Conservation (phyloP, 2,329 filamentous ascomycete species). For the Neonectria coccinea region DNA sequence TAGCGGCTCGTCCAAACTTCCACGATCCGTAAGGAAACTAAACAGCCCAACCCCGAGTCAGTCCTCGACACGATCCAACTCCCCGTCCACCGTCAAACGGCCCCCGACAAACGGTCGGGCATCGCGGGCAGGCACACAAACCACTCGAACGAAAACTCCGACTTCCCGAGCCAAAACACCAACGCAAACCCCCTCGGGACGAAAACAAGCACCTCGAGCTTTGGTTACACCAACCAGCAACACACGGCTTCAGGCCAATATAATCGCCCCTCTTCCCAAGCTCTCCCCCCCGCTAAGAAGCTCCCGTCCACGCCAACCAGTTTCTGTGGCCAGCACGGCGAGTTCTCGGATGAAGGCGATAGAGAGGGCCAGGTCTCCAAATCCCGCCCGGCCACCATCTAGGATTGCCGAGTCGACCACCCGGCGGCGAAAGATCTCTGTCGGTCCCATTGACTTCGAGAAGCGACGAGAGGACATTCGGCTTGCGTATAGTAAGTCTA, state of each 20-base stretch:
- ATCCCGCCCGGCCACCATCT: slow-evolving; percentile 48
- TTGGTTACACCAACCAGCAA: slow-evolving; percentile 64
- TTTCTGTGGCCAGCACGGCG: slow-evolving; percentile 79
- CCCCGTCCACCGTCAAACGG: slow-evolving; percentile 62
- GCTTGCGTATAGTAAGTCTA: slow-evolving; percentile 86
- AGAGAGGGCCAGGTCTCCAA: slow-evolving; percentile 66
- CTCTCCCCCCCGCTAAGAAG: slow-evolving; percentile 83
- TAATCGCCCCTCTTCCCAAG: slow-evolving; percentile 76
- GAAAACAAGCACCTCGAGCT: slow-evolving; percentile 56
- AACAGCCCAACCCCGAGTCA: slow-evolving; percentile 61
- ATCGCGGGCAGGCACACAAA: slow-evolving; percentile 53
- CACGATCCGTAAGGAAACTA: slow-evolving; percentile 60
- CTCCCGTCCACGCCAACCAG: slow-evolving; percentile 82
- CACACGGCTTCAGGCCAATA: slow-evolving; percentile 77
- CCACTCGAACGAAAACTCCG: slow-evolving; percentile 55
- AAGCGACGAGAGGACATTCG: slow-evolving; percentile 85
- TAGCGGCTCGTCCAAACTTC: slow-evolving; percentile 56
- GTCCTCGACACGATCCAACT: slow-evolving; percentile 67
- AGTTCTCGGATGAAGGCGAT: slow-evolving; percentile 75
- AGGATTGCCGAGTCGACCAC: slow-evolving; percentile 53
- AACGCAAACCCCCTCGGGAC: slow-evolving; percentile 50
- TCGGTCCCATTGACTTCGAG: slow-evolving; percentile 86
- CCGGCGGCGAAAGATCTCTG: slow-evolving; percentile 65
- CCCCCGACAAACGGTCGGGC: slow-evolving; percentile 56
- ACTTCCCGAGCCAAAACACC: slow-evolving; percentile 59